Percentiles rank a stretch among this genome's conserved stretches.
Conservation (phyloP, 305 asterid species). For the Ruellia speciosa region DNA sequence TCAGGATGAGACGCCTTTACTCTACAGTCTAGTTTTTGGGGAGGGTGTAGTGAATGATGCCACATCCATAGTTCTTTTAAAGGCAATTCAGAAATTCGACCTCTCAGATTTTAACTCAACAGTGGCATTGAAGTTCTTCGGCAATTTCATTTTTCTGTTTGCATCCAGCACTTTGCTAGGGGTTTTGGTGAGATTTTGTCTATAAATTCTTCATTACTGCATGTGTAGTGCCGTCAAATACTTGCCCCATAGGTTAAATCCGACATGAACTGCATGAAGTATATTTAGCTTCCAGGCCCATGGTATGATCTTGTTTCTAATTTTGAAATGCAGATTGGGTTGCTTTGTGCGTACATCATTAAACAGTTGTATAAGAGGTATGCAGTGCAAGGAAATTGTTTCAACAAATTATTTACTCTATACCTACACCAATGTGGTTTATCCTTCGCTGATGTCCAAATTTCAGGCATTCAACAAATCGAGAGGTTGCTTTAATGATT, state of each 20-base stretch:
- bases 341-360: slow-evolving; percentile 61
- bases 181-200: slow-evolving; percentile 41
- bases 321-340: slow-evolving; percentile 49
- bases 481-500: slow-evolving; percentile 71
- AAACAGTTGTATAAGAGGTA: slow-evolving; percentile 56
- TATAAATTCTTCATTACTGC: slow-evolving; percentile 4
- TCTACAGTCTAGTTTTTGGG: slow-evolving; percentile 68
- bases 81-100: slow-evolving; percentile 69
- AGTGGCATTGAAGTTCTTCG: slow-evolving; percentile 35
- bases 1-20: slow-evolving; percentile 72
- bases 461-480: slow-evolving; percentile 72
- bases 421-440: not conserved
- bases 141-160: slow-evolving; percentile 46
- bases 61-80: slow-evolving; percentile 70
- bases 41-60: slow-evolving; percentile 94
- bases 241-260: not conserved
- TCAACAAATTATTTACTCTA: not conserved
- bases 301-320: not conserved
- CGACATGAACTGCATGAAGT: no score
- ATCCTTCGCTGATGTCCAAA: slow-evolving; percentile 5
- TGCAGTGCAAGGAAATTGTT: not conserved
- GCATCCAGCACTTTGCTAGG: slow-evolving; percentile 62
- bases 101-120: slow-evolving; percentile 34
- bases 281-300: not conserved
- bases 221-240: no score